A percentile compares a stretch with the other conserved stretches of the same genome.
These are phyloP conservation scores for Graphilbum sp. DNA, from an alignment of 2,329 filamentous ascomycete species.

Conservation along the genomic window DNA sequence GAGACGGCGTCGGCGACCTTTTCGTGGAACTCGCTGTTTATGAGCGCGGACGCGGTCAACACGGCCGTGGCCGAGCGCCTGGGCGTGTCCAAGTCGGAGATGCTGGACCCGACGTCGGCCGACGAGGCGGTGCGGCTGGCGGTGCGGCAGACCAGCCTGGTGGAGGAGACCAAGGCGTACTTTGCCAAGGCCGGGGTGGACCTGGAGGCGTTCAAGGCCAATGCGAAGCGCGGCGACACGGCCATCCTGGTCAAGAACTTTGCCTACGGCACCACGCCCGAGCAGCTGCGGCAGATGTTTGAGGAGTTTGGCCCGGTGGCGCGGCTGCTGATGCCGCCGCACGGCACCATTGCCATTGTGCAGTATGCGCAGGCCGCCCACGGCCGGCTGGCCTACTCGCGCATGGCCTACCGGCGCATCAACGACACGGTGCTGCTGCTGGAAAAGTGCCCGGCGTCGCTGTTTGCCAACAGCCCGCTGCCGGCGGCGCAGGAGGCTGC, in stretches of 20 bases:
- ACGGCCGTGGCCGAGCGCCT: slow-evolving; percentile 73
- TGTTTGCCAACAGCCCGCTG: slow-evolving; percentile 38
- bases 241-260: slow-evolving; percentile 93
- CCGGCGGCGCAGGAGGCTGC: background rate
- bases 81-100: slow-evolving; percentile 76
- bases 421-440: slow-evolving; percentile 85
- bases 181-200: slow-evolving; percentile 80
- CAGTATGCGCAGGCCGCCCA: slow-evolving; percentile 69
- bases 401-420: slow-evolving; percentile 76
- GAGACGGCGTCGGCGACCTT: slow-evolving; percentile 66
- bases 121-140: slow-evolving; percentile 94
- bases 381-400: slow-evolving; percentile 68
- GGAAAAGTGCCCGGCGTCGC: slow-evolving; percentile 76
- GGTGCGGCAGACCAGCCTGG: slow-evolving; percentile 77
- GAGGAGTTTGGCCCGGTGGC: slow-evolving; percentile 72
- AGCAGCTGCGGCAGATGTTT: slow-evolving; percentile 67
- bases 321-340: slow-evolving; percentile 78
- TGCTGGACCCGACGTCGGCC: slow-evolving; percentile 88
- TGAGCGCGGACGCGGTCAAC: slow-evolving; percentile 93
- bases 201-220: slow-evolving; percentile 76
- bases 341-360: slow-evolving; percentile 84
- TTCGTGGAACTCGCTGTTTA: slow-evolving; percentile 99
- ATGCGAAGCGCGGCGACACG: slow-evolving; percentile 60
- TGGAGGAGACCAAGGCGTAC: slow-evolving; percentile 90
- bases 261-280: slow-evolving; percentile 61